A percentile compares a stretch with the other conserved stretches of the same genome.
phyloP scores from a whole-genome alignment of 495 filamentous ascomycete species.

The Aspergillus saccharolyticus region DNA sequence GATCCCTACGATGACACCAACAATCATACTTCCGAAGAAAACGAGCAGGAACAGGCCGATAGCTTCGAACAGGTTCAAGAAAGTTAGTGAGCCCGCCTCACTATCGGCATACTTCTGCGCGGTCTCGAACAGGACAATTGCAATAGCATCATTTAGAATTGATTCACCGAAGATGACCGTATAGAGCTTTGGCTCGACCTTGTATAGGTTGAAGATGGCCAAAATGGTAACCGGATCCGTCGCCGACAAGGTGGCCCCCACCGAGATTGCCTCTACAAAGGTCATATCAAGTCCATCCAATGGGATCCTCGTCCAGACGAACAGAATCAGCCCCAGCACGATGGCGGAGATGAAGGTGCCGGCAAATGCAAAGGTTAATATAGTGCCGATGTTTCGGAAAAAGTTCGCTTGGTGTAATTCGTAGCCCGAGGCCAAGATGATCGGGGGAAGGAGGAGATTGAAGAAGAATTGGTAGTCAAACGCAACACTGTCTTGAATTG shows the following conservation, averaged over 20 bases:
- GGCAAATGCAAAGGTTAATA: slow-evolving; percentile 96
- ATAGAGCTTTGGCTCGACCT: slow-evolving; percentile 97
- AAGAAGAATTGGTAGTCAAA: slow-evolving; percentile 99
- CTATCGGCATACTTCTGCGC: slow-evolving; percentile 79
- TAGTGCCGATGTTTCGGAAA: slow-evolving; percentile 96
- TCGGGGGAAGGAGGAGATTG: slow-evolving; percentile 93
- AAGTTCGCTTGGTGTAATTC: slow-evolving; percentile 98
- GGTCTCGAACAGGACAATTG: slow-evolving; percentile 97
- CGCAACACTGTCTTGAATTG: slow-evolving; percentile 80
- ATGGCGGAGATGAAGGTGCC: slow-evolving; percentile 96
- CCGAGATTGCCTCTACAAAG: slow-evolving; percentile 91
- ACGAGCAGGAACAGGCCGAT: slow-evolving; percentile 91
- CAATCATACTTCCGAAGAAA: slow-evolving; percentile 89
- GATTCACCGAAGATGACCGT: slow-evolving; percentile 98
- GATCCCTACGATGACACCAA: slow-evolving; percentile 83
- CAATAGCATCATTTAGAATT: slow-evolving; percentile 95
- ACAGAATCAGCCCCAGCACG: slow-evolving; percentile 82
- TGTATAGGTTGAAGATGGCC: slow-evolving; percentile 98
- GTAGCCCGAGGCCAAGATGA: slow-evolving; percentile 95
- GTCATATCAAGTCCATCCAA: slow-evolving; percentile 78
- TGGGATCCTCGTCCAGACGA: slow-evolving; percentile 80
- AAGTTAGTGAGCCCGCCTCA: slow-evolving; percentile 55
- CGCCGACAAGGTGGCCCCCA: slow-evolving; percentile 91
- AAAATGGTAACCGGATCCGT: slow-evolving; percentile 97
- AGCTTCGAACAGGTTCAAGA: slow-evolving; percentile 78